Evolutionary conservation across 345 rosid genomes (phyloP).

Genomic region (Eucalyptus camaldulensis): DNA sequence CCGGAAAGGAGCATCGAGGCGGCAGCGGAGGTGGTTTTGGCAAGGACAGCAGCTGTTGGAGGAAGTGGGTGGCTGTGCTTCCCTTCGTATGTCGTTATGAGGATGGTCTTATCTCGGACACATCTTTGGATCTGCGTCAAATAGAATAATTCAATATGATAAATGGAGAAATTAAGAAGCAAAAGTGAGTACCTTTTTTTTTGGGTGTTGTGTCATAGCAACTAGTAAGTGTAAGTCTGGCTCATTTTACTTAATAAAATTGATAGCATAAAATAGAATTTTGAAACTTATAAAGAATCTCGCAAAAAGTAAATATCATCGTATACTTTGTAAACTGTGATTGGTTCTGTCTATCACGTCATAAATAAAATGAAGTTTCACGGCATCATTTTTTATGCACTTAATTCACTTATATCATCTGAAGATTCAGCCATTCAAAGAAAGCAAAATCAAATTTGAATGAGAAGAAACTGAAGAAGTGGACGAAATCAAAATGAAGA

Average conservation of each 20-base stretch:
- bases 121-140: slow-evolving; percentile 71
- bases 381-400: not conserved
- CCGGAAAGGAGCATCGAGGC: slow-evolving; percentile 84
- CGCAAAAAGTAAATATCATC: not conserved
- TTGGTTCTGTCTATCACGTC: not conserved
- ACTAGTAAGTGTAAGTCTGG: not conserved
- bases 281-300: not conserved
- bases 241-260: not conserved
- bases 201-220: not conserved
- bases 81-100: slow-evolving; percentile 93
- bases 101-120: slow-evolving; percentile 62
- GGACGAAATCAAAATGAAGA: not conserved
- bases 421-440: not conserved
- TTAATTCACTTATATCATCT: not conserved
- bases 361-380: not conserved
- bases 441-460: not conserved
- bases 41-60: slow-evolving; percentile 76
- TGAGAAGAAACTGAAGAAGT: not conserved
- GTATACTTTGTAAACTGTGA: not conserved
- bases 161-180: not conserved
- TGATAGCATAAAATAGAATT: not conserved
- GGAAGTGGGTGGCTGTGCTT: slow-evolving; percentile 93
- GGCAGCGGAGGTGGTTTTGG: slow-evolving; percentile 80
- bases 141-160: not conserved
- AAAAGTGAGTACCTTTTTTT: not conserved